Percentiles rank a stretch among this genome's conserved stretches.
Conservation (phyloP, 148 eudicot genomes). For the Cornus kousa region DNA sequence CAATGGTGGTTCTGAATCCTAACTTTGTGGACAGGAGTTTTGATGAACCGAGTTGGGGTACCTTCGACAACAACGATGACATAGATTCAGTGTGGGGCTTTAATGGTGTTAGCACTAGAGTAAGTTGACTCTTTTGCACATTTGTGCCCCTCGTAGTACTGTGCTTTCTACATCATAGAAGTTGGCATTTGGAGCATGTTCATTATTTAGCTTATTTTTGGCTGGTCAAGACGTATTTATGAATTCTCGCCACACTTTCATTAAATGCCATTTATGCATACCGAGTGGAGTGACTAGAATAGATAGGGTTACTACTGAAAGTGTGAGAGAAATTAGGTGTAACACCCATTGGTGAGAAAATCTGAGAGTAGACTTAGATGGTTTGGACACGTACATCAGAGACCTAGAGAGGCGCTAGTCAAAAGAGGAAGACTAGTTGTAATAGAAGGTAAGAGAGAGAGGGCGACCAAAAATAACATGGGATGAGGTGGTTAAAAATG, state of each 20-base stretch:
- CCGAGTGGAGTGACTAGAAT: no score
- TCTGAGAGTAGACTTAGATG: no score
- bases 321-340: no score
- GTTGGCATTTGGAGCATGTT: neutral
- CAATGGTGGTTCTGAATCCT: slow-evolving; percentile 4
- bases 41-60: slow-evolving; percentile 84
- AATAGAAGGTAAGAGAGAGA: no score
- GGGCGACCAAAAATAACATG: no score
- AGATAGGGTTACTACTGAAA: neutral
- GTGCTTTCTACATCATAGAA: neutral
- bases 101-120: slow-evolving; percentile 52
- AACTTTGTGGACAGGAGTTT: slow-evolving; percentile 51
- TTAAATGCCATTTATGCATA: neutral
- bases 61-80: slow-evolving; percentile 84
- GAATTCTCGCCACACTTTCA: neutral
- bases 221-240: neutral
- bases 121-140: slow-evolving; percentile 20
- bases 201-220: neutral
- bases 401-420: no score
- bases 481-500: no score
- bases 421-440: no score
- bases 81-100: slow-evolving; percentile 94
- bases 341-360: no score
- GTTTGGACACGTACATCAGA: no score
- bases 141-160: neutral